These are phyloP conservation scores for Lipomyces spencermartinsiae DNA, from an alignment of 805 yeast genomes.

Conservation along the genomic window DNA sequence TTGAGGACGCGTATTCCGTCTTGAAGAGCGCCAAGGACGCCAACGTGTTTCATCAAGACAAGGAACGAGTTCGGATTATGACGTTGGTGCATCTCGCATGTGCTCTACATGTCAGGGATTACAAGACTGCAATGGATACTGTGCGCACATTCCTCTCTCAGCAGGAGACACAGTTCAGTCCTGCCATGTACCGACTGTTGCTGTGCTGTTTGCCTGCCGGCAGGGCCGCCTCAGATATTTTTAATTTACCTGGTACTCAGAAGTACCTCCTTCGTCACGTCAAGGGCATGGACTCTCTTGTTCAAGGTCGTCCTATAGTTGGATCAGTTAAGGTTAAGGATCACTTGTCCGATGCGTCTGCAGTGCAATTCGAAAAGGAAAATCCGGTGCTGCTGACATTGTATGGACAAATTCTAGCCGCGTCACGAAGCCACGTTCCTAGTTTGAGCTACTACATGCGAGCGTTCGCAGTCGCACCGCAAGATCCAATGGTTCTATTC, in stretches of 20 bases:
- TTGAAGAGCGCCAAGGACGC: constrained; percentile 77
- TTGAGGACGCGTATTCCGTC: constrained; percentile 69
- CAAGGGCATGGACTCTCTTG: constrained; percentile 82
- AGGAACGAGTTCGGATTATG: constrained; percentile 63
- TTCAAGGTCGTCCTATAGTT: constrained; percentile 58
- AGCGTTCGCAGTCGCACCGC: constrained; percentile 67
- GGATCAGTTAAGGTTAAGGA: constrained; percentile 75
- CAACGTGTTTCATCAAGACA: constrained; percentile 75
- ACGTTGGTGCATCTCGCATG: constrained; percentile 73
- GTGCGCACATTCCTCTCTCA: constrained; percentile 53
- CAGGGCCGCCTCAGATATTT: constrained; percentile 59
- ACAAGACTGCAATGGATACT: constrained; percentile 59
- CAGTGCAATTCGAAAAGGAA: constrained; percentile 34
- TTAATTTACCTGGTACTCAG: constrained; percentile 83
- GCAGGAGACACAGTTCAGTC: constrained; percentile 75
- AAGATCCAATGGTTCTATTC: constrained; percentile 81
- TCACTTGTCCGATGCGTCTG: constrained; percentile 46
- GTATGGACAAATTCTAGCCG: constrained; percentile 79
- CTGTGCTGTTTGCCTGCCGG: constrained; percentile 69
- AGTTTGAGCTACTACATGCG: constrained; percentile 78
- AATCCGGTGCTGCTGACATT: constrained; percentile 74
- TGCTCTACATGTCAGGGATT: constrained; percentile 57
- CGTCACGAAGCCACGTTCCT: constrained; percentile 82
- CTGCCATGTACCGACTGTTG: constrained; percentile 69
- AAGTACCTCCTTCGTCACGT: constrained; percentile 88